A percentile compares a stretch with the other conserved stretches of the same genome.
Evolutionary conservation across 305 asterid species (phyloP).

Genomic region (Petunia hybrid): DNA sequence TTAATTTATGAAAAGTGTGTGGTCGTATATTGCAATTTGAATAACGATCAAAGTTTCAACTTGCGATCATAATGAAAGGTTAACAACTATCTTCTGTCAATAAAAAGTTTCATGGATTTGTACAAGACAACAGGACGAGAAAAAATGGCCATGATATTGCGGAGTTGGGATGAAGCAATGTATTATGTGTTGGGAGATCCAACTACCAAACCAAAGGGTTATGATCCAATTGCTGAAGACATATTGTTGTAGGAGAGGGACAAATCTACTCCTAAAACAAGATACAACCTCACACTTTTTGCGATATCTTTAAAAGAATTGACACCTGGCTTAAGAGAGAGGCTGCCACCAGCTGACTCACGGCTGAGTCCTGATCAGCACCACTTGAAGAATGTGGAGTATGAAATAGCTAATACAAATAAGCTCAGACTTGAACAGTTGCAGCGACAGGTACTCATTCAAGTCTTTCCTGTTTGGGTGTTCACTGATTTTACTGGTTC

Average conservation of each 20-base stretch:
- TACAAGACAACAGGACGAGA: no score
- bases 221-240: constrained; percentile 97
- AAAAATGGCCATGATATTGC: constrained; percentile 87
- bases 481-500: no score
- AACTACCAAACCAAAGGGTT: constrained; percentile 85
- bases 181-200: constrained; percentile 96
- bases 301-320: constrained; percentile 91
- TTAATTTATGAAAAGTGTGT: no score
- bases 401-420: constrained; percentile 91
- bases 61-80: no score
- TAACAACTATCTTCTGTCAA: no score
- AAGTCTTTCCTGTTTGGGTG: no score
- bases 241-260: constrained; percentile 94
- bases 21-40: no score
- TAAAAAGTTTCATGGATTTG: no score
- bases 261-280: constrained; percentile 71
- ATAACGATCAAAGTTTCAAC: no score
- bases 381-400: constrained; percentile 94
- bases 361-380: constrained; percentile 96
- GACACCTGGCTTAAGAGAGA: constrained; percentile 74
- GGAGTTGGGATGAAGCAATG: constrained; percentile 99
- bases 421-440: no score
- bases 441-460: no score
- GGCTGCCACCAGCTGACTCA: constrained; percentile 93
- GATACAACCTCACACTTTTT: constrained; percentile 94